phyloP scores from a whole-genome alignment of 257 asterid genomes.

The Solanum lignicaule region DNA sequence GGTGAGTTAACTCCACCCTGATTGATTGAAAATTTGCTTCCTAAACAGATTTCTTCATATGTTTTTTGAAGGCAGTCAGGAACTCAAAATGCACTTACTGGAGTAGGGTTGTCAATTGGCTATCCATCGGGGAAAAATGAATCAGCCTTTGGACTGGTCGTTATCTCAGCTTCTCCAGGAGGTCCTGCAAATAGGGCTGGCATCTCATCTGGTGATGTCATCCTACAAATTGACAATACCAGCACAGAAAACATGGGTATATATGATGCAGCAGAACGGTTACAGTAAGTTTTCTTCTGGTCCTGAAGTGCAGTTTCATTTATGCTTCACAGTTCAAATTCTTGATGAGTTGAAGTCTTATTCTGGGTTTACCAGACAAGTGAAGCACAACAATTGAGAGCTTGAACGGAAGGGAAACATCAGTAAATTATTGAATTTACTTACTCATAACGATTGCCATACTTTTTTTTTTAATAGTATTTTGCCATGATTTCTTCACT shows the following conservation, averaged over 20 bases:
- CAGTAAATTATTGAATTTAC: neutral
- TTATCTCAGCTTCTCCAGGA: constrained; percentile 85
- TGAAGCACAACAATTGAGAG: neutral
- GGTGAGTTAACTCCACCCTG: neutral
- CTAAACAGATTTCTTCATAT: constrained; percentile 18
- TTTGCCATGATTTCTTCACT: neutral
- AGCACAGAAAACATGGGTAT: constrained; percentile 79
- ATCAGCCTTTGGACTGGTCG: constrained; percentile 62
- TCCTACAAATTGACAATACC: constrained; percentile 64
- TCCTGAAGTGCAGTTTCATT: neutral
- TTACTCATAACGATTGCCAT: neutral
- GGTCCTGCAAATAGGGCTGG: constrained; percentile 96
- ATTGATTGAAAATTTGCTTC: constrained; percentile 7
- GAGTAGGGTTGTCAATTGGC: constrained; percentile 94
- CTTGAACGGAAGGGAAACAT: neutral
- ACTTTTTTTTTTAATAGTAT: neutral
- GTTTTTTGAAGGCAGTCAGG: constrained; percentile 96
- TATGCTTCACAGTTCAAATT: neutral
- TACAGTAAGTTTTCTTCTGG: constrained; percentile 60
- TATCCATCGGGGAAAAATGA: constrained; percentile 58
- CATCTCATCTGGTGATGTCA: constrained; percentile 71
- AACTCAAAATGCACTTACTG: constrained; percentile 75
- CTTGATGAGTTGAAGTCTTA: neutral
- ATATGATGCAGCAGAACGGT: constrained; percentile 87
- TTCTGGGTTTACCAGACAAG: neutral